phyloP scores from a whole-genome alignment of 805 yeast genomes.

The Candida suzukii region DNA sequence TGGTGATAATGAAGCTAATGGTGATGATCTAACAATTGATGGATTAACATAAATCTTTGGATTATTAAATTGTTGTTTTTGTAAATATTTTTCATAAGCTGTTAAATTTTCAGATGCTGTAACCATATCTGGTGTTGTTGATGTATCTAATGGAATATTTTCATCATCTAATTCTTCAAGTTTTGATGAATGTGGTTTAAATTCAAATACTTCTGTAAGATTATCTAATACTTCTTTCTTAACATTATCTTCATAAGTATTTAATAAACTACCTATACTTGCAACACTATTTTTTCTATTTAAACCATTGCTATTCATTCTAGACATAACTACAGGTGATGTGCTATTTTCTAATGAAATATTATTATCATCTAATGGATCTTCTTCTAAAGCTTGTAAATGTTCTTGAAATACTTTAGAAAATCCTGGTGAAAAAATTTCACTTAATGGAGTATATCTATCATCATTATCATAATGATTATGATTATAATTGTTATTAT shows the following conservation, averaged over 20 bases:
- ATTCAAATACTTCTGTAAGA: constrained; percentile 6
- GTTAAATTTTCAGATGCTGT: not conserved
- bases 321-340: not conserved
- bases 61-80: not conserved
- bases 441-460: constrained; percentile 5
- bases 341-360: not conserved
- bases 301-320: no score
- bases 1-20: constrained; percentile 23
- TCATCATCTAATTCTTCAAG: not conserved
- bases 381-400: constrained; percentile 4
- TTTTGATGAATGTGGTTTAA: constrained; percentile 3
- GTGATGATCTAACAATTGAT: constrained; percentile 18
- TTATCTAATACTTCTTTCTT: not conserved
- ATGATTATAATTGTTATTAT: not conserved
- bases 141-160: not conserved
- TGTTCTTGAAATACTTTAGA: constrained; percentile 17
- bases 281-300: not conserved
- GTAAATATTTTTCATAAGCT: not conserved
- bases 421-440: constrained; percentile 19
- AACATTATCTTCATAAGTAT: not conserved
- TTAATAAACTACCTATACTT: not conserved
- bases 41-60: constrained; percentile 21
- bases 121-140: not conserved
- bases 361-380: not conserved
- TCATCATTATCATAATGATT: not conserved